Base-by-base conservation (phyloP, 176 grass and related monocot genomes). In the Juncus effusus region DNA sequence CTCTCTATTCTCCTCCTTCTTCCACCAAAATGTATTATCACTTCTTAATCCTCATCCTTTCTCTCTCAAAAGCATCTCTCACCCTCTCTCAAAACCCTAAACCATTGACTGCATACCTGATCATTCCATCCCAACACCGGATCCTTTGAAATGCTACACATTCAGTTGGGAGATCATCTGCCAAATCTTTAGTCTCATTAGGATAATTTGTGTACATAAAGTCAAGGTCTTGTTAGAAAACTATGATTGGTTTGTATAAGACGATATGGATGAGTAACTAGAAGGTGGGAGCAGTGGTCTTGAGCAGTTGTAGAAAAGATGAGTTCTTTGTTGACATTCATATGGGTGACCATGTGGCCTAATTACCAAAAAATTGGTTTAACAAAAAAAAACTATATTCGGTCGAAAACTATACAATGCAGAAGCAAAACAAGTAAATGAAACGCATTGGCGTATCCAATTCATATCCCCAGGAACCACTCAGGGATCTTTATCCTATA, bases 281-380 rank as follows among this genome's bases (percentile, higher is more conserved):
- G n/a, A n/a, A n/a, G 39, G 3, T 53, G 6, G n/a, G 5, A 0
- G 3, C 0, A 10, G 7, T 39, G 3, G 11, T 10, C 2, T 6
- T 2, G 3, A 10, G 77, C 88, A 83, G 15, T 72, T 5, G 69
- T 44, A 77, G 13, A 86, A 49, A 84, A 87, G 40, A 83, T 38
- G 0, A 92, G 78, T 56, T 77, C 42, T 16, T 6, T 73, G 51
- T 92, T 92, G 0, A 0, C 44, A 47, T 28, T 28, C 1, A 28
- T 28, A 28, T 28, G 19, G 19, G 19, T 28, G 19, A 28, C 0
- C 19, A 28, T 28, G 19, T 28, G 44, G 44, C 6, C 9, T 92
- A 1, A 87, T 72, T 1, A 0, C 6, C 15, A 79, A 79, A 28
- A 28, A 1, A 28, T 28, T 1, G 1, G 1, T 28, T 28, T 28